These are phyloP conservation scores for Sicyos edulis DNA, from an alignment of 306 rosid genomes.

Conservation along the genomic window DNA sequence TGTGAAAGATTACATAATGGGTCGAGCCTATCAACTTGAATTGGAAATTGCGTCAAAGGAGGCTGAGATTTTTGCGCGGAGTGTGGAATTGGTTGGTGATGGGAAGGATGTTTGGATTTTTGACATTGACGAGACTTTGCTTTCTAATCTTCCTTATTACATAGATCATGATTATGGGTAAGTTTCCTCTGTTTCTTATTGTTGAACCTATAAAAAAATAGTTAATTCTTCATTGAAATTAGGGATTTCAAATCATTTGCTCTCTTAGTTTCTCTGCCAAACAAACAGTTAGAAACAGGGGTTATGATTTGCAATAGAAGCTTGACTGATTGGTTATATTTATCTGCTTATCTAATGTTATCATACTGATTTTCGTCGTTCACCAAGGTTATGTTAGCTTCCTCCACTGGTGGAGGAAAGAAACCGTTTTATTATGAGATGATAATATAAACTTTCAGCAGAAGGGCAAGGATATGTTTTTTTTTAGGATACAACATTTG, in stretches of 20 bases:
- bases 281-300: neutral
- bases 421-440: too few species aligned
- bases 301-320: neutral
- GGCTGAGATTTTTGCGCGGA: conserved; percentile 47
- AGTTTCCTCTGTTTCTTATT: neutral
- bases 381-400: too few species aligned
- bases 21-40: conserved; percentile 46
- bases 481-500: too few species aligned
- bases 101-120: conserved; percentile 80
- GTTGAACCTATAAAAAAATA: too few species aligned
- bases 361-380: too few species aligned
- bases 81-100: conserved; percentile 43
- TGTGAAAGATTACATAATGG: conserved; percentile 56
- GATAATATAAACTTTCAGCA: too few species aligned
- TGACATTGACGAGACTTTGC: conserved; percentile 79
- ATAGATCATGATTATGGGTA: conserved; percentile 73
- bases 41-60: conserved; percentile 54
- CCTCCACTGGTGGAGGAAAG: too few species aligned
- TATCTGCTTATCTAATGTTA: neutral
- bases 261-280: too few species aligned
- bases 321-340: neutral
- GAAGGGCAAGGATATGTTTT: too few species aligned
- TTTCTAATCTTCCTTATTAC: conserved; percentile 87
- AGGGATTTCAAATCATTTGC: neutral
- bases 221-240: neutral